These are phyloP conservation scores for Apiospora koreana DNA, from an alignment of 2,329 filamentous ascomycete species.

Conservation along the genomic window DNA sequence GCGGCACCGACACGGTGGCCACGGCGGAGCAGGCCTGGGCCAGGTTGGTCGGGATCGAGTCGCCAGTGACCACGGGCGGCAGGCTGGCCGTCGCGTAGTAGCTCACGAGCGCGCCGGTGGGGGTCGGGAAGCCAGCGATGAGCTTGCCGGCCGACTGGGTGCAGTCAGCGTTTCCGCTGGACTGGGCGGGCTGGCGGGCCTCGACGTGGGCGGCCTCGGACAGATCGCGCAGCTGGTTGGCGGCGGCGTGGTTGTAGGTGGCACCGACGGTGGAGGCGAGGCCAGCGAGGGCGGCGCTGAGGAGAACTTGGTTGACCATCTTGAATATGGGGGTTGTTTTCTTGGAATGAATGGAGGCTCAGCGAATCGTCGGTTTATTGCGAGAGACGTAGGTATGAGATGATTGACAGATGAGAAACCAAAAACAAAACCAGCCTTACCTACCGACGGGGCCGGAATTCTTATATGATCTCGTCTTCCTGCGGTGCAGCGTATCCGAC, in stretches of 20 bases:
- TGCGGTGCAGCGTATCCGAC: background rate
- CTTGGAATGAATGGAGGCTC: background rate
- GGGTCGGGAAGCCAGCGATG: background rate
- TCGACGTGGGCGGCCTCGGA: background rate
- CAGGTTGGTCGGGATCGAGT: background rate
- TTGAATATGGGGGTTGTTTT: background rate
- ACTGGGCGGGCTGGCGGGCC: background rate
- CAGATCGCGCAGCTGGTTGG: background rate
- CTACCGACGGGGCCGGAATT: background rate
- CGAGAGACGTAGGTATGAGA: background rate
- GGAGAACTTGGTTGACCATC: constrained; percentile 4
- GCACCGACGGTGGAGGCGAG: constrained; percentile 5
- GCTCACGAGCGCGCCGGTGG: background rate
- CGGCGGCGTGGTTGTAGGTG: constrained; percentile 1
- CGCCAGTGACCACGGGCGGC: background rate
- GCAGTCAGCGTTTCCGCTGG: background rate
- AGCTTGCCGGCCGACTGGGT: background rate
- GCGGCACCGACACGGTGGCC: background rate
- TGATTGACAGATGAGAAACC: background rate
- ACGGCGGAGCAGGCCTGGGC: background rate
- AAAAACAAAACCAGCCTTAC: background rate
- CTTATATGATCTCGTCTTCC: background rate
- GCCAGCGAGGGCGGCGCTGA: constrained; percentile 6
- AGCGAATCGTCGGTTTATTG: background rate
- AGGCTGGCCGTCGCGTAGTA: background rate